phyloP scores from a whole-genome alignment of 306 rosid species.

The Citrullus colocynthis region DNA sequence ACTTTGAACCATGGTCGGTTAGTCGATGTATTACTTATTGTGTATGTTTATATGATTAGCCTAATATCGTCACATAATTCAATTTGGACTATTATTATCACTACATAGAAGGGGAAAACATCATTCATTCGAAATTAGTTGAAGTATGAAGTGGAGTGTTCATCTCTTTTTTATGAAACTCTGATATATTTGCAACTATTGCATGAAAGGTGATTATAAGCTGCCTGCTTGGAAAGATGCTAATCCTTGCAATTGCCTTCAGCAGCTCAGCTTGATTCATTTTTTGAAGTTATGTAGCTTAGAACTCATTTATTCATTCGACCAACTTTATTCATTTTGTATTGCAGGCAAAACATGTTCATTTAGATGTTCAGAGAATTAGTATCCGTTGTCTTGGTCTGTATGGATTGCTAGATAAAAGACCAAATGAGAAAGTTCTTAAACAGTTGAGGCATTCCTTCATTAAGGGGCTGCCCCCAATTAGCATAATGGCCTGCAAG shows the following conservation, averaged over 20 bases:
- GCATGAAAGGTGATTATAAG: not conserved
- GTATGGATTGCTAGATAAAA: slow-evolving; percentile 80
- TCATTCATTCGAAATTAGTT: not conserved
- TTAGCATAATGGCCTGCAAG: slow-evolving; percentile 65
- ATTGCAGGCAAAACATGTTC: slow-evolving; percentile 76
- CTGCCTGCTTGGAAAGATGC: not conserved
- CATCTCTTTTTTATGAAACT: not conserved
- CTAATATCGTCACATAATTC: not conserved
- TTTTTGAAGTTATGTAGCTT: not conserved
- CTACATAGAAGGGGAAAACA: not conserved
- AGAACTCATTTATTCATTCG: not conserved
- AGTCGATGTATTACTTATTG: not conserved
- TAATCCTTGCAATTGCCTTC: not conserved
- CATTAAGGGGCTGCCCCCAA: slow-evolving; percentile 45
- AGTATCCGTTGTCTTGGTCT: slow-evolving; percentile 83
- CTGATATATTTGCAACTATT: not conserved
- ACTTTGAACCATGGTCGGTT: not conserved
- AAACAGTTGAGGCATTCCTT: slow-evolving; percentile 62
- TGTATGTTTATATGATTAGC: not conserved
- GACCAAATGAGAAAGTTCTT: slow-evolving; percentile 57
- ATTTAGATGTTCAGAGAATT: slow-evolving; percentile 81
- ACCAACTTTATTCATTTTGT: slow-evolving; percentile 17
- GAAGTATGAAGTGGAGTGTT: not conserved
- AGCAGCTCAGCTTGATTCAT: not conserved
- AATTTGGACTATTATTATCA: not conserved